Conservation (phyloP, 140 eudicot species). For the Oenanthe javanica region DNA sequence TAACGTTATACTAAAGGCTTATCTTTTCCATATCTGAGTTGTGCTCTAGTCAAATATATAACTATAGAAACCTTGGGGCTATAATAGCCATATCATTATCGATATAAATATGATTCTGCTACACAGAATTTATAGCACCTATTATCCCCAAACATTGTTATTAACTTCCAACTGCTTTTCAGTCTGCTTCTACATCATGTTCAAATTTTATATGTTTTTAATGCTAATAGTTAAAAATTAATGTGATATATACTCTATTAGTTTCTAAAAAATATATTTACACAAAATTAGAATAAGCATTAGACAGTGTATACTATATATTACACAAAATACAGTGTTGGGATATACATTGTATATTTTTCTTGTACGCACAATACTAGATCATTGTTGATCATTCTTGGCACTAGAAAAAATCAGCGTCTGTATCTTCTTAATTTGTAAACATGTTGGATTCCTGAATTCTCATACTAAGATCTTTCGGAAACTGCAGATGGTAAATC, state of each 20-base stretch:
- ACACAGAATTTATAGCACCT: background rate
- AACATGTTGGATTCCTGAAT: background rate
- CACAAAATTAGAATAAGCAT: background rate
- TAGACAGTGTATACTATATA: background rate
- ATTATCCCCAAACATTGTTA: background rate
- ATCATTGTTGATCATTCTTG: background rate
- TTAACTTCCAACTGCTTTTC: background rate
- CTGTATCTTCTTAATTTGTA: background rate
- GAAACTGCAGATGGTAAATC: background rate
- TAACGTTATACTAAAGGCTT: background rate
- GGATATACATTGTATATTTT: background rate
- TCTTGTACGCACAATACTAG: background rate
- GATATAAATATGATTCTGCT: background rate
- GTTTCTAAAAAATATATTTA: background rate
- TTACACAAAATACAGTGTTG: background rate
- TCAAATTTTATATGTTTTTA: background rate
- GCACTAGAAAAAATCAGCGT: background rate
- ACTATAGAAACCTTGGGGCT: background rate
- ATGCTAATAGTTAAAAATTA: background rate
- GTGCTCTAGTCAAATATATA: background rate
- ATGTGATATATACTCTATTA: background rate
- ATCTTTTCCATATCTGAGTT: background rate
- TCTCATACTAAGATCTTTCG: background rate
- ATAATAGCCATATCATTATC: background rate
- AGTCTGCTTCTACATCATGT: background rate